These are phyloP conservation scores for Candida multigemmis DNA, from an alignment of 805 yeast genomes.

Conservation along the genomic window DNA sequence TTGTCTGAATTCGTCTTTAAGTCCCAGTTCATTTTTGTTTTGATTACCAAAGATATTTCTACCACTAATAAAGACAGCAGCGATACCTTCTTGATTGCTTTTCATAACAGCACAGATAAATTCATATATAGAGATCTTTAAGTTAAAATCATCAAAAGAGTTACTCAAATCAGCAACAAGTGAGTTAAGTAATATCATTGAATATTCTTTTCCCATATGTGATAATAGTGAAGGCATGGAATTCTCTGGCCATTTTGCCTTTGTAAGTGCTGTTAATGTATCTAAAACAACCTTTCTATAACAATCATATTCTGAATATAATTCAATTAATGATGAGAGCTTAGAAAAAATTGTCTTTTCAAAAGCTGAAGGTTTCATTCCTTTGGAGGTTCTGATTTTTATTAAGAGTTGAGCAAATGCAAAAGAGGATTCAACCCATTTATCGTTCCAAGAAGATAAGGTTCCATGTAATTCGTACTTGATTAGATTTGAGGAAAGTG, in stretches of 20 bases:
- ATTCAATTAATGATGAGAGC: constrained; percentile 46
- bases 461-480: constrained; percentile 32
- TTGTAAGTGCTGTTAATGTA: constrained; percentile 48
- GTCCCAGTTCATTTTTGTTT: constrained; percentile 9
- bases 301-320: constrained; percentile 41
- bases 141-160: constrained; percentile 41
- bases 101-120: constrained; percentile 62
- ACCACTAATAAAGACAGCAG: constrained; percentile 60
- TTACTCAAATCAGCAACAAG: constrained; percentile 53
- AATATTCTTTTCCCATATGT: constrained; percentile 59
- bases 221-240: constrained; percentile 74
- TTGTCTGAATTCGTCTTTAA: constrained; percentile 8
- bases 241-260: constrained; percentile 45
- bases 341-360: constrained; percentile 52
- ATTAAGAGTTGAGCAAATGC: constrained; percentile 50
- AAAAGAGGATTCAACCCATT: constrained; percentile 44
- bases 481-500: constrained; percentile 26
- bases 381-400: constrained; percentile 43
- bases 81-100: constrained; percentile 71
- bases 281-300: constrained; percentile 46
- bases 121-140: constrained; percentile 48
- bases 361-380: constrained; percentile 49
- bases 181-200: constrained; percentile 51
- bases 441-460: constrained; percentile 37
- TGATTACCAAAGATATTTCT: constrained; percentile 36